Evolutionary conservation across 2,329 filamentous ascomycete species (phyloP).

Genomic region (Apiospora pterosperma): DNA sequence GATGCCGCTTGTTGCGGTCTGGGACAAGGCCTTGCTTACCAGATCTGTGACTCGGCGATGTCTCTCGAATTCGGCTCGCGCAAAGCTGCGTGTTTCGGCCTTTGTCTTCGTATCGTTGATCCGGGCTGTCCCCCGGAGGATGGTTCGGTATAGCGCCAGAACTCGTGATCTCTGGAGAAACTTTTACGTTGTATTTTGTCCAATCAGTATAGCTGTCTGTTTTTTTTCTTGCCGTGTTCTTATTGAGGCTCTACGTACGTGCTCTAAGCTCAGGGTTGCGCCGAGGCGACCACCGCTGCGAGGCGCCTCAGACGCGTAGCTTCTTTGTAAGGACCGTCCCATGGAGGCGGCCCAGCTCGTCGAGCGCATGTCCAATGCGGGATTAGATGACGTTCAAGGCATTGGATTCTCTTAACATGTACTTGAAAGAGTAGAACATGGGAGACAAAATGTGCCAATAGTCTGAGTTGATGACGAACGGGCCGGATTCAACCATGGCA

Average conservation of each 20-base stretch:
- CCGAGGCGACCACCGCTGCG: slow-evolving; percentile 31
- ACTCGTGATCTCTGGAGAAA: slow-evolving; percentile 57
- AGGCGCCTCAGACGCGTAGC: slow-evolving; percentile 32
- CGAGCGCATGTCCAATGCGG: slow-evolving; percentile 16
- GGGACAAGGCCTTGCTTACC: slow-evolving; percentile 33
- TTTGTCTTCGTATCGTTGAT: slow-evolving; percentile 50
- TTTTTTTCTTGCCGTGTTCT: neutral
- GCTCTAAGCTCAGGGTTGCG: slow-evolving; percentile 53
- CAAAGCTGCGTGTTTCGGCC: slow-evolving; percentile 54
- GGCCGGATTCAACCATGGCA: neutral
- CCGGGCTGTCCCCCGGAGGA: slow-evolving; percentile 50
- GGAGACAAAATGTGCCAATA: neutral
- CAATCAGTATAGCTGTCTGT: neutral
- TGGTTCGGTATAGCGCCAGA: slow-evolving; percentile 54
- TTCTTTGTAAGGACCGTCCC: slow-evolving; percentile 23
- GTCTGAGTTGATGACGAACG: neutral
- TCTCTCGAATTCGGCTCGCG: slow-evolving; percentile 59
- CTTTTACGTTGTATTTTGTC: slow-evolving; percentile 29
- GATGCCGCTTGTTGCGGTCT: too few species aligned
- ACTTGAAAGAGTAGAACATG: too few species aligned
- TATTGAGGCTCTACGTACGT: slow-evolving; percentile 44
- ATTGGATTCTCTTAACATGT: neutral
- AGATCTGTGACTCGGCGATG: slow-evolving; percentile 54
- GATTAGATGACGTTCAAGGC: neutral
- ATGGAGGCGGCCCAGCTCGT: slow-evolving; percentile 12